These are phyloP conservation scores for Arthroderma sp. DNA, from an alignment of 2,329 filamentous ascomycete species.

Conservation along the genomic window DNA sequence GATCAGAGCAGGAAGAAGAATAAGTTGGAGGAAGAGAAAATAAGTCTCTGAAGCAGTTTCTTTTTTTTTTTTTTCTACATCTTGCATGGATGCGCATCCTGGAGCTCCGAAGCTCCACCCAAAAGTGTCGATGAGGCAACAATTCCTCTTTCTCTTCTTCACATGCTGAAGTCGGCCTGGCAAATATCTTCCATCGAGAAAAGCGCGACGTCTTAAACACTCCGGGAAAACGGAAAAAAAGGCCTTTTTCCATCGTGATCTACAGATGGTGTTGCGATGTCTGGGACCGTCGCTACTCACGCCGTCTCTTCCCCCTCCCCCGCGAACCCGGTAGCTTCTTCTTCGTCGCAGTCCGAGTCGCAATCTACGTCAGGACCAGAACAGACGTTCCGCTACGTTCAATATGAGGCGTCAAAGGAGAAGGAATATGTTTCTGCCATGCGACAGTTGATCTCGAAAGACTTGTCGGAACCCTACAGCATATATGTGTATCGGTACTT, in stretches of 20 bases:
- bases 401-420: constrained; percentile 48
- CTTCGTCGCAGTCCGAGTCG: no score
- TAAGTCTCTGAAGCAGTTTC: no score
- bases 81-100: neutral
- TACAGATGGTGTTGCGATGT: neutral
- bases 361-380: constrained; percentile 10
- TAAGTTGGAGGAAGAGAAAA: no score
- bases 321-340: neutral
- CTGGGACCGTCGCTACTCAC: neutral
- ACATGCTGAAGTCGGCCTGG: no score
- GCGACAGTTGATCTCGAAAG: constrained; percentile 83
- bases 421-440: constrained; percentile 67
- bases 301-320: constrained; percentile 3
- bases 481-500: constrained; percentile 99
- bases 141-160: neutral
- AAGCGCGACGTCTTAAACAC: no score
- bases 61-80: no score
- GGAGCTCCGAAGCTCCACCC: neutral
- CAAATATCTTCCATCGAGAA: no score
- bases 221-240: no score
- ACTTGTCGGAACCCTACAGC: constrained; percentile 94
- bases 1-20: no score
- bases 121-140: constrained; percentile 1
- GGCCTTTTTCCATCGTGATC: no score
- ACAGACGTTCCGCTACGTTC: constrained; percentile 38